phyloP scores from a whole-genome alignment of 352 stramenopile genomes.

The Globisporangium canariense region DNA sequence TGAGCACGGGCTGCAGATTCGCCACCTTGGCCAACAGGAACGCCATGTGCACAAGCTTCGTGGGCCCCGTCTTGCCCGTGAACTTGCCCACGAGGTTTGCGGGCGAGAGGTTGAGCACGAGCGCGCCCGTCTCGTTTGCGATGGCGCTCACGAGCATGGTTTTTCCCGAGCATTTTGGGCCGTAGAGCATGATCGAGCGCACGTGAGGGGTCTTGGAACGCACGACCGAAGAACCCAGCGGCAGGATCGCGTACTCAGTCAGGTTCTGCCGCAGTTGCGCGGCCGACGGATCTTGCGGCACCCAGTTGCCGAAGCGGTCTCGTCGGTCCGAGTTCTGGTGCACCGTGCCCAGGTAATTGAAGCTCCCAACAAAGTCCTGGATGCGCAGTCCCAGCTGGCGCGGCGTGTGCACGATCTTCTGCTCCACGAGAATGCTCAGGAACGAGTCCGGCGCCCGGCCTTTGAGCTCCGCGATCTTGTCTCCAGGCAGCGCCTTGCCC shows the following conservation, averaged over 20 bases:
- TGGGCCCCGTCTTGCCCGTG: slow-evolving; percentile 84
- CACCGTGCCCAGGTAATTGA: slow-evolving; percentile 88
- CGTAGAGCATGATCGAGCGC: slow-evolving; percentile 93
- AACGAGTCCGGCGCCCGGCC: slow-evolving; percentile 88
- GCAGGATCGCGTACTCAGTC: slow-evolving; percentile 90
- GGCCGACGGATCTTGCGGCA: slow-evolving; percentile 88
- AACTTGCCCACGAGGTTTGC: slow-evolving; percentile 94
- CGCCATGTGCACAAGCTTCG: slow-evolving; percentile 94
- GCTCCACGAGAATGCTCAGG: slow-evolving; percentile 85
- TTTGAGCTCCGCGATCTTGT: slow-evolving; percentile 91
- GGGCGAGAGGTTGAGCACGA: slow-evolving; percentile 94
- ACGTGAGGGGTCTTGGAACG: slow-evolving; percentile 70
- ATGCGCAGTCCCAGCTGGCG: slow-evolving; percentile 34
- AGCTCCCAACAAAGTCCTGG: slow-evolving; percentile 87
- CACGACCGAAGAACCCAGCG: slow-evolving; percentile 76
- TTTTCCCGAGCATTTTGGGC: slow-evolving; percentile 89
- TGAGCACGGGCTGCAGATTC: slow-evolving; percentile 85
- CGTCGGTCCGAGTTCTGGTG: slow-evolving; percentile 63
- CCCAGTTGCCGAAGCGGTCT: slow-evolving; percentile 80
- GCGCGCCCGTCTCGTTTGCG: slow-evolving; percentile 89
- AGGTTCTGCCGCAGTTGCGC: slow-evolving; percentile 88
- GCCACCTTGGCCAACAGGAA: slow-evolving; percentile 89
- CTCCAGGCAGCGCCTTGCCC: slow-evolving; percentile 79
- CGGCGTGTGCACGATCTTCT: slow-evolving; percentile 82
- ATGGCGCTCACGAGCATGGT: slow-evolving; percentile 91